phyloP scores from a whole-genome alignment of 345 rosid genomes.

The Eucalyptus lansdowneana region DNA sequence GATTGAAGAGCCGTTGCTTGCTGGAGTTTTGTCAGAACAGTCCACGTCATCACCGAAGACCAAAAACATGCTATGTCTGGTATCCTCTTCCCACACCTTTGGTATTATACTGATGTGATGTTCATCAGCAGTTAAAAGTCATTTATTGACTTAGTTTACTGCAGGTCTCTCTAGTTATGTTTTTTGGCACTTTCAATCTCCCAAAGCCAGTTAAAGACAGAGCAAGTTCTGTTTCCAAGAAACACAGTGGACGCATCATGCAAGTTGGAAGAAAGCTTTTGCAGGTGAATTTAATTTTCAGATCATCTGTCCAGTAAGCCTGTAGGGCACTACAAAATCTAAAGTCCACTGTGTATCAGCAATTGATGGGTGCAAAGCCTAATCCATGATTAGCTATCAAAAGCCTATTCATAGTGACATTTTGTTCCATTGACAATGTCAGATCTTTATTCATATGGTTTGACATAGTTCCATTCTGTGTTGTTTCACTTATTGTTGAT shows the following conservation, averaged over 20 bases:
- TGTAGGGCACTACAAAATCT: background rate
- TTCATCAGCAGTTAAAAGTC: background rate
- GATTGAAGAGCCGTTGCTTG: slow-evolving; percentile 62
- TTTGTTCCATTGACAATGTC: background rate
- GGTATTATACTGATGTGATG: background rate
- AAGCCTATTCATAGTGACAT: background rate
- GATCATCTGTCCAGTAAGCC: background rate
- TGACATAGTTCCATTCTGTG: background rate
- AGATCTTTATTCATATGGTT: background rate
- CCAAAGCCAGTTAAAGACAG: slow-evolving; percentile 5
- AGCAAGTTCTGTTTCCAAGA: slow-evolving; percentile 1
- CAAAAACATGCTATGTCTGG: slow-evolving; percentile 59
- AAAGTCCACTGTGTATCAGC: background rate
- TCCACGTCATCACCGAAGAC: slow-evolving; percentile 29
- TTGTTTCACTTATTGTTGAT: background rate
- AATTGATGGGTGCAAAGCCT: background rate
- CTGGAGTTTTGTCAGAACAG: slow-evolving; percentile 7
- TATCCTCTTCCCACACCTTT: slow-evolving; percentile 5
- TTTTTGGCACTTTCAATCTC: slow-evolving; percentile 43
- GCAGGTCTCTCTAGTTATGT: slow-evolving; percentile 41
- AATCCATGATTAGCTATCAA: background rate
- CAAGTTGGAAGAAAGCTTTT: slow-evolving; percentile 45
- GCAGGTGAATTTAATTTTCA: slow-evolving; percentile 27
- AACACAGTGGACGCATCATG: slow-evolving; percentile 27
- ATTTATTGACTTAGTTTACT: background rate